Conservation (phyloP, 2,329 filamentous ascomycete species). For the Sarocladiaceae sp. region DNA sequence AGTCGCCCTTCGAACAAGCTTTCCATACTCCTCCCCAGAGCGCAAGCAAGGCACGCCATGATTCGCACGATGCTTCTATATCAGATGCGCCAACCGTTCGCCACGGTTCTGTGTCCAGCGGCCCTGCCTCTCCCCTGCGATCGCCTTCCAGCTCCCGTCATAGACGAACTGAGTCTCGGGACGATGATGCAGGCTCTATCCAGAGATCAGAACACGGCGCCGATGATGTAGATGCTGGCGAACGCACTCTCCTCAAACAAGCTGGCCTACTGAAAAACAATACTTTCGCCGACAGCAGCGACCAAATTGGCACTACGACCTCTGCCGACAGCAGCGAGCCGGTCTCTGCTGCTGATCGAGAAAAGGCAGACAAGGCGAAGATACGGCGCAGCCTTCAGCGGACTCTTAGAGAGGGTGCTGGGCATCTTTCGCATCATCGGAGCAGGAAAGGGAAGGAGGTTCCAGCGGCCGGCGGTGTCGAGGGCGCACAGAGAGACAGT, state of each 20-base stretch:
- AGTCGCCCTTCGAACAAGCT: slow-evolving; percentile 23
- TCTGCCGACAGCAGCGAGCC: slow-evolving; percentile 25
- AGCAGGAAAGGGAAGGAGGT: slow-evolving; percentile 71
- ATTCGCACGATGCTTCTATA: slow-evolving; percentile 20
- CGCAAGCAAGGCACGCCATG: slow-evolving; percentile 18
- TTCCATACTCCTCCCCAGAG: slow-evolving; percentile 27
- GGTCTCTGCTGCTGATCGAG: slow-evolving; percentile 35
- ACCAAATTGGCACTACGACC: slow-evolving; percentile 31
- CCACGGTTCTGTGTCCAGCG: slow-evolving; percentile 28
- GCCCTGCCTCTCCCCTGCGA: slow-evolving; percentile 22
- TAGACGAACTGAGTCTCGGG: slow-evolving; percentile 16
- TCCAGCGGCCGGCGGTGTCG: slow-evolving; percentile 19
- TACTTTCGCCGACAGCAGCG: slow-evolving; percentile 23
- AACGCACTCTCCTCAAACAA: slow-evolving; percentile 64
- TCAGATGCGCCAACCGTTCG: slow-evolving; percentile 20
- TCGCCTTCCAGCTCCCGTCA: slow-evolving; percentile 19
- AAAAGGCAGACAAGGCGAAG: slow-evolving; percentile 58
- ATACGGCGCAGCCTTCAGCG: slow-evolving; percentile 84
- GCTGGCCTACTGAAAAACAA: slow-evolving; percentile 55
- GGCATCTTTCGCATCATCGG: slow-evolving; percentile 61
- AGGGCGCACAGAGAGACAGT: slow-evolving; percentile 50
- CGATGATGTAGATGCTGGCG: slow-evolving; percentile 58
- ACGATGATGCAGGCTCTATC: slow-evolving; percentile 11
- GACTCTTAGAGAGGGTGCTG: slow-evolving; percentile 78
- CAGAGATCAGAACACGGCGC: slow-evolving; percentile 19